Conservation (phyloP, 2,329 filamentous ascomycete species). For the Botrytis aclada region DNA sequence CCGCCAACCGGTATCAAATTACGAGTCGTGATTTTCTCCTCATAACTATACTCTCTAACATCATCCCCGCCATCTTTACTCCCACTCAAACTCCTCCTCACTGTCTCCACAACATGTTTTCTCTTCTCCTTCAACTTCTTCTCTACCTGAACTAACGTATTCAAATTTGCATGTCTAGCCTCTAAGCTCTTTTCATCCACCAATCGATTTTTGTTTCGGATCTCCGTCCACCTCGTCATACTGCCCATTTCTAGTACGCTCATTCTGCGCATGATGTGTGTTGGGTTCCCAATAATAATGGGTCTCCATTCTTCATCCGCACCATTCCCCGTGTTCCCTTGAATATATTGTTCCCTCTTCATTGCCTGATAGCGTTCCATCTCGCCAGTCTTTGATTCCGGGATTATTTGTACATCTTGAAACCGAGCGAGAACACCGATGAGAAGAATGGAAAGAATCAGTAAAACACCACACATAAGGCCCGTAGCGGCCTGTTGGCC, state of each 20-base stretch:
- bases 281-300: constrained; percentile 68
- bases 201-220: constrained; percentile 58
- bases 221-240: constrained; percentile 70
- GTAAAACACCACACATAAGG: constrained; percentile 63
- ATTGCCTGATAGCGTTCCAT: constrained; percentile 51
- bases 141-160: constrained; percentile 29
- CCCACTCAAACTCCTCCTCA: constrained; percentile 27
- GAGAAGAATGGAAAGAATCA: constrained; percentile 62
- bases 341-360: constrained; percentile 44
- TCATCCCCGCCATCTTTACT: constrained; percentile 24
- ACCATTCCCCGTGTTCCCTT: constrained; percentile 27
- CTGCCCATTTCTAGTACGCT: constrained; percentile 67
- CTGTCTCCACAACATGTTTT: constrained; percentile 24
- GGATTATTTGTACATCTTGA: constrained; percentile 66
- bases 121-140: constrained; percentile 29
- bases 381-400: constrained; percentile 53
- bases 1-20: constrained; percentile 20
- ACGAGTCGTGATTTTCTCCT: constrained; percentile 22
- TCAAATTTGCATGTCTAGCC: constrained; percentile 36
- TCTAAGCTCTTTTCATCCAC: constrained; percentile 45
- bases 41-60: constrained; percentile 23
- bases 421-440: constrained; percentile 61
- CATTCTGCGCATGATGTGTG: constrained; percentile 65
- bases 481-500: constrained; percentile 67
- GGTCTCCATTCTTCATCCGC: constrained; percentile 58